Evolutionary conservation across 371 early-diverging fungal genomes (phyloP).

Genomic region (Apophysomyces elegans): DNA sequence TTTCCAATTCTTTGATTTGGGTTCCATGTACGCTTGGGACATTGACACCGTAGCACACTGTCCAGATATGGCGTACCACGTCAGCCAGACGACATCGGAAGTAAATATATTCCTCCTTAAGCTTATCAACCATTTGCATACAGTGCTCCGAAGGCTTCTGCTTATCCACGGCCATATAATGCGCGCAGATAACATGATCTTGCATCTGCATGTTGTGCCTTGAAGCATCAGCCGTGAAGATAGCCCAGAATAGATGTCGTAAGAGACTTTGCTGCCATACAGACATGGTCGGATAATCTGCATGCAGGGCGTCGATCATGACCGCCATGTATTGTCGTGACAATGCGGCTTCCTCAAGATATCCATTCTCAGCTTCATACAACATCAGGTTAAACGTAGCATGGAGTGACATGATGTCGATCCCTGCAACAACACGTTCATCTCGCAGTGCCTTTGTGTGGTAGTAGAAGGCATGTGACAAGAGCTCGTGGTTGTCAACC

Average conservation of each 20-base stretch:
- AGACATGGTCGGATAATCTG: conserved; percentile 26
- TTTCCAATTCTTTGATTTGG: conserved; percentile 26
- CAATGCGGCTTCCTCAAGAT: conserved; percentile 20
- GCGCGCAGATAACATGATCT: conserved; percentile 22
- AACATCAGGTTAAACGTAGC: conserved; percentile 31
- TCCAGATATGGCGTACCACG: conserved; percentile 23
- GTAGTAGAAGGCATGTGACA: conserved; percentile 28
- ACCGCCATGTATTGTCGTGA: conserved; percentile 29
- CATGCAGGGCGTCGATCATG: conserved; percentile 30
- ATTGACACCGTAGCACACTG: conserved; percentile 19
- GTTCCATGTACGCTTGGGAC: conserved; percentile 17
- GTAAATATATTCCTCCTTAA: conserved; percentile 35
- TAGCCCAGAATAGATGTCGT: conserved; percentile 32
- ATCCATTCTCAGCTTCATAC: conserved; percentile 30
- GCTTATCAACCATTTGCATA: conserved; percentile 23
- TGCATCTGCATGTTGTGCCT: conserved; percentile 27
- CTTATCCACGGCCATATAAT: conserved; percentile 30
- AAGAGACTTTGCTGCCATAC: conserved; percentile 34
- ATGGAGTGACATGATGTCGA: conserved; percentile 30
- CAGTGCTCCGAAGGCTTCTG: conserved; percentile 31
- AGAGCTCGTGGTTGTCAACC: conserved; percentile 24
- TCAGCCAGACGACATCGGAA: conserved; percentile 28
- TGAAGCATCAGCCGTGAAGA: conserved; percentile 26
- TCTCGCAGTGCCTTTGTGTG: conserved; percentile 22
- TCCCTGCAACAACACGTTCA: conserved; percentile 15